These are phyloP conservation scores for Marvania coccoides DNA, from an alignment of 139 green algal genomes.

Conservation along the genomic window DNA sequence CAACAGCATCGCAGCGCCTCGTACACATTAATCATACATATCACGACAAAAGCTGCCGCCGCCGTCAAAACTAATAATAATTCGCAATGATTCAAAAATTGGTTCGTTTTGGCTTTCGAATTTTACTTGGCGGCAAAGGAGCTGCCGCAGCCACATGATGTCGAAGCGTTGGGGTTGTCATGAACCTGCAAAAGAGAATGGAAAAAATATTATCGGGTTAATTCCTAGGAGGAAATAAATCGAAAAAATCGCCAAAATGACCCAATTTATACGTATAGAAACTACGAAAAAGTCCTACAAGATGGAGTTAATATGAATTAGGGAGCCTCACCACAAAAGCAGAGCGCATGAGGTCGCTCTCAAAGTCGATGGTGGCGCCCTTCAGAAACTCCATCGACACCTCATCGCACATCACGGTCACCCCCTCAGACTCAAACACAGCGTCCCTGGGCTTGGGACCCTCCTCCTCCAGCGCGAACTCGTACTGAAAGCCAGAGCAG, in stretches of 20 bases:
- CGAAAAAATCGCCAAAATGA: too few species aligned
- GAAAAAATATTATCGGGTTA: neutral
- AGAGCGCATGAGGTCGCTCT: conserved; percentile 77
- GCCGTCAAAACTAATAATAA: neutral
- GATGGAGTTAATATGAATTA: neutral
- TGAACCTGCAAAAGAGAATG: conserved; percentile 30
- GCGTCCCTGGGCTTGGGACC: conserved; percentile 18
- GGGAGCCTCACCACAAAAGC: conserved; percentile 64
- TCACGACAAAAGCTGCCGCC: neutral
- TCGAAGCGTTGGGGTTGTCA: conserved; percentile 73
- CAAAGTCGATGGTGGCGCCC: conserved; percentile 75
- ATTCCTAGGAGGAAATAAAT: too few species aligned
- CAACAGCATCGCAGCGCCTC: neutral
- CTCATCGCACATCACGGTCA: conserved; percentile 69
- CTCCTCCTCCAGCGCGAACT: conserved; percentile 65
- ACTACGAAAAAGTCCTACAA: neutral
- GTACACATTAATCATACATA: neutral
- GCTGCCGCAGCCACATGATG: conserved; percentile 69
- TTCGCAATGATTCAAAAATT: neutral
- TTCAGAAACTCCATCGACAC: conserved; percentile 80
- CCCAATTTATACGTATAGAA: neutral
- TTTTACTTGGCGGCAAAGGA: conserved; percentile 69
- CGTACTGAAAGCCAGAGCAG: conserved; percentile 93
- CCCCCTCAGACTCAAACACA: conserved; percentile 68
- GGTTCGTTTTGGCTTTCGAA: neutral